Base-by-base conservation (phyloP, 352 stramenopile genomes). In the Pilasporangium apinafurcum region DNA sequence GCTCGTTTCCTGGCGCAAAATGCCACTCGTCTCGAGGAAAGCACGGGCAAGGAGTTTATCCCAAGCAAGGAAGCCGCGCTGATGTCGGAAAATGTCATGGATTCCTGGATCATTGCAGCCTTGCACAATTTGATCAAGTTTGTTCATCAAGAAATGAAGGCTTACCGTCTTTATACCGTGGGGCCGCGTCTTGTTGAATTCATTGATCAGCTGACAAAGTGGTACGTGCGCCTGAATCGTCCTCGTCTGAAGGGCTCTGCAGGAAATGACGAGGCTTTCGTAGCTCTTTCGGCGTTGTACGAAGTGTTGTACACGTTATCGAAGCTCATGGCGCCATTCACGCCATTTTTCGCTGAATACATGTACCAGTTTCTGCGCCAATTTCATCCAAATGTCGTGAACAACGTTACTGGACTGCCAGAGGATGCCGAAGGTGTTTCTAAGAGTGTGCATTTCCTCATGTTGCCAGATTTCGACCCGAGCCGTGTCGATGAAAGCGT, bases 101-200 rank as follows among this genome's bases (percentile, higher is more conserved):
- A 99, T 64, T 85, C 96, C 26, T 99, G 97, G 97, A 98, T 99
- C 59, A 88, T 97, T 53, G 97, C 97, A n/a, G 91, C 95, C 17
- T 79, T 97, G 32, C 88, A 98, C 56, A 94, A 89, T 50, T 76
- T 99, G 34, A 98, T 99, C 58, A 97, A 98, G 66, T 99, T 97
- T 62, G 91, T 98, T 33, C 81, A 98, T 52, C 50, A 84, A 27
- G 97, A 99, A 77, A 99, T 99, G 97, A 71, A 73, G 31, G 95
- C 92, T 5, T 99, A 99, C 72, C 91, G 97, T 46, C 74, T 99
- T 34, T 99, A 99, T 84, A 99, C 96, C 40, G 97, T 99, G 41
- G 88, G 99, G 62, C 96, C 96, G 13, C 88, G 92, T 43, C 82
- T 99, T 24, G 92, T 99, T 12, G 83, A 85, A 49, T 99, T 99